Evolutionary conservation across 2,329 filamentous ascomycete genomes (phyloP), one percentile per base, ranked within the genome.

Genomic region (Amauroascus verrucosus): DNA sequence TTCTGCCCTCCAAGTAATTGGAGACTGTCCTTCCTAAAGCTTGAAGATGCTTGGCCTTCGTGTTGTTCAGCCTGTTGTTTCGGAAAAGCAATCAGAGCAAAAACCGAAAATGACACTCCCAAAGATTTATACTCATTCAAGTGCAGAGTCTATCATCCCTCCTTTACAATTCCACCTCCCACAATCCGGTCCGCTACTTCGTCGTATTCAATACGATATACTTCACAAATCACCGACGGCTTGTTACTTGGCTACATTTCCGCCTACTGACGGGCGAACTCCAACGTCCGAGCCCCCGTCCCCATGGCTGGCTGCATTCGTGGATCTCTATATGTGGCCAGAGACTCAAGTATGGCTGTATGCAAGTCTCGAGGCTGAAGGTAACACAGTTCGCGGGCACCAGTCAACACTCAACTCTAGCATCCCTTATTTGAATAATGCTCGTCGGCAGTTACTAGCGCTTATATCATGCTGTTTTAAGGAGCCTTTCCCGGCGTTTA

Each of bases 321-420:
- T 72, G 46, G 70, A 74, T 62, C 61, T 74, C 4, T 62, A 62
- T 50, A 57, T 61, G 16, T 63, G 67, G 26, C 66, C 65, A 11
- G 66, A 71, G 52, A 73, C 70, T n/a, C 71, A 73, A 54, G 61
- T 70, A 18, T 63, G 67, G 60, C 26, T 70, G 16, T 74, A 70
- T 54, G 71, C 68, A 22, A 72, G 66, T 51, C 64, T 72, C 3
- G 71, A 74, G 58, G 57, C 56, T 22, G 57, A 60, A 7, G 14
- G 37, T 18, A 26, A 54, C 11, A 56, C 58, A 3, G 11, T 53
- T 44, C 18, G 54, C 61, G 38, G 33, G 28, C 26, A 37, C 2
- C 14, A 18, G 14, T 52, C 40, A 18, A 46, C 37, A 22, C 13
- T 44, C 13, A 37, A 14, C 14, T 38, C 49, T 6, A 24, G 30